phyloP scores from a whole-genome alignment of 1,139 yeast genomes.

The Arxiozyma slooffiae region DNA sequence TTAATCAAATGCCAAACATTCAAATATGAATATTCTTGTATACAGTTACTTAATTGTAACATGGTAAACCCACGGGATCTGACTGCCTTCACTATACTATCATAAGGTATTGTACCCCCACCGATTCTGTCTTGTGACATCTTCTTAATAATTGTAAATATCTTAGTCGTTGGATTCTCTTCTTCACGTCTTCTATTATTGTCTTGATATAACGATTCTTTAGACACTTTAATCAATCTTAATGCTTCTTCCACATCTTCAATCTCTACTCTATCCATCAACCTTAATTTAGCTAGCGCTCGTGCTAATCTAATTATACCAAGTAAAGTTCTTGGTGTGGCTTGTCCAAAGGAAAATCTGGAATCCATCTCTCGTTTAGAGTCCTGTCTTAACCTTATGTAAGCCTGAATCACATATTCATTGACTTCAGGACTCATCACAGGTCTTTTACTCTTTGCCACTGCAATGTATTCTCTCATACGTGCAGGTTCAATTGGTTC shows the following conservation, averaged over 20 bases:
- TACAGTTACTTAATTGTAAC: conserved; percentile 65
- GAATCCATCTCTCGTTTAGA: conserved; percentile 70
- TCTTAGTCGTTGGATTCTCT: conserved; percentile 49
- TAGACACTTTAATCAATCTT: conserved; percentile 75
- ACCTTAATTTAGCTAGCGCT: conserved; percentile 85
- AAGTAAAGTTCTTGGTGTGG: conserved; percentile 88
- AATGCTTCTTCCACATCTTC: conserved; percentile 95
- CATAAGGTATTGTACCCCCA: conserved; percentile 40
- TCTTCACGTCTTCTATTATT: conserved; percentile 42
- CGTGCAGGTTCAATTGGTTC: conserved; percentile 71
- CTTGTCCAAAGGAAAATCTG: conserved; percentile 72
- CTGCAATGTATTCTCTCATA: conserved; percentile 79
- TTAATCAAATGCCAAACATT: conserved; percentile 73
- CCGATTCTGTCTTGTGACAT: conserved; percentile 32
- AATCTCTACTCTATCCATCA: conserved; percentile 56
- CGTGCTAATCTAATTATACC: conserved; percentile 90
- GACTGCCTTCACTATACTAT: conserved; percentile 55
- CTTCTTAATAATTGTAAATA: conserved; percentile 41
- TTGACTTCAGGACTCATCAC: conserved; percentile 79
- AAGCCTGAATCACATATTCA: conserved; percentile 77
- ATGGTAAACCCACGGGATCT: conserved; percentile 78
- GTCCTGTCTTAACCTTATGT: conserved; percentile 87
- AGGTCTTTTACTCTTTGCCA: conserved; percentile 81
- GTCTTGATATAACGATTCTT: conserved; percentile 61
- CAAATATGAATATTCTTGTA: conserved; percentile 60